Conservation (phyloP, 768 basidiomycete genomes). For the Lepiota venenata region DNA sequence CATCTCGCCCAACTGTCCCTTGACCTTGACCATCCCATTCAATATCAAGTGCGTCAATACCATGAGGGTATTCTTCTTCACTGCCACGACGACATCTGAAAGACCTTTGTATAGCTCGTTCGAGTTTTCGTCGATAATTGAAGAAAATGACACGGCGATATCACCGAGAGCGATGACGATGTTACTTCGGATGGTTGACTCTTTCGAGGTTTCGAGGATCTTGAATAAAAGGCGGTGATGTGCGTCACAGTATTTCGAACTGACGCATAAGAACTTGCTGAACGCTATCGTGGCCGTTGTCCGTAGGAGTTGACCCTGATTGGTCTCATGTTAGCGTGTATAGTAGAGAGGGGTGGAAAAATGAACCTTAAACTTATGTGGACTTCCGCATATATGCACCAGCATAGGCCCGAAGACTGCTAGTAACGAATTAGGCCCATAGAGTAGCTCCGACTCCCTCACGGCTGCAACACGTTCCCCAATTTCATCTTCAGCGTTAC, state of each 20-base stretch:
- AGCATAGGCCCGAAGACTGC: conserved; percentile 88
- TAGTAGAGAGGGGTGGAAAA: not conserved
- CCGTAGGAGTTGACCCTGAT: conserved; percentile 79
- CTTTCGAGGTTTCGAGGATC: conserved; percentile 87
- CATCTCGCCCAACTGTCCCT: conserved; percentile 99
- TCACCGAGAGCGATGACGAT: conserved; percentile 98
- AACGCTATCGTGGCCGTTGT: conserved; percentile 86
- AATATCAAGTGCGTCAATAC: conserved; percentile 95
- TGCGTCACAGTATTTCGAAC: conserved; percentile 89
- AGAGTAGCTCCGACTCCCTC: conserved; percentile 84
- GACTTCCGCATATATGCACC: conserved; percentile 86
- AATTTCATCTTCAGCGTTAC: conserved; percentile 97
- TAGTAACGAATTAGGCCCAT: conserved; percentile 77
- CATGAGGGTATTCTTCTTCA: conserved; percentile 99
- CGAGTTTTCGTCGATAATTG: conserved; percentile 95
- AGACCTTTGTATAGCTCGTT: conserved; percentile 94
- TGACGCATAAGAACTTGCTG: conserved; percentile 96
- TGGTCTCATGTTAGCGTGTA: conserved; percentile 6
- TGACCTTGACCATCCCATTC: conserved; percentile 99
- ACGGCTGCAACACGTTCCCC: conserved; percentile 86
- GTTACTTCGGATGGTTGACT: conserved; percentile 89
- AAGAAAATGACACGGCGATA: conserved; percentile 97
- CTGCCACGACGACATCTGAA: conserved; percentile 78
- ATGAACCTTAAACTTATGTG: conserved; percentile 84
- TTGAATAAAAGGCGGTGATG: conserved; percentile 89